Base-by-base conservation (phyloP, 208 protist species). In the Leishmania gerbilli region DNA sequence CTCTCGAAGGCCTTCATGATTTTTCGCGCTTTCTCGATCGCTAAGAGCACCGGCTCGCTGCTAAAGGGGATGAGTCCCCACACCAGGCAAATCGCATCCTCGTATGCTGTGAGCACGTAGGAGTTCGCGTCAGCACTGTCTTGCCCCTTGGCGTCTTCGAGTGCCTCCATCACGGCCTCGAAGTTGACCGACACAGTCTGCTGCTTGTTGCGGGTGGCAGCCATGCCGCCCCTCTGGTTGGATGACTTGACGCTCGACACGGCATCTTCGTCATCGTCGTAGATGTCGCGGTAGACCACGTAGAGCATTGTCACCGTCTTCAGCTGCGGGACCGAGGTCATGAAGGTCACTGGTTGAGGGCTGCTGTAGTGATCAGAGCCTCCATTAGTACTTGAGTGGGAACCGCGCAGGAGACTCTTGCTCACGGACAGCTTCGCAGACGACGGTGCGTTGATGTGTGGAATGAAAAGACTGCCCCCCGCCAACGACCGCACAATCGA, bases 241-340 rank as follows among this genome's bases (percentile, higher is more conserved):
- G 53, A 45, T 13, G 11, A 47, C 0, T 15, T 55, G 37, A 24
- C 55, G 17, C 11, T 55, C 51, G 24, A 1, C 34, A 40, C 3
- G 24, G 49, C 11, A 8, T 71, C 64, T 19, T 68, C 49, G 24
- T 24, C 53, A 45, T 79, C 81, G 58, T 78, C 69, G 77, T 84
- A 85, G 75, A 87, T 86, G 76, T 93, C 88, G 40, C 90, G 87
- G 79, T 87, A 93, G 65, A 87, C 91, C n/a, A 95, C 67, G 83
- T 92, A 95, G 31, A 95, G 87, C 82, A 91, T 82, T 58, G 91
- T 95, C 58, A 95, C 80, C 31, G 87, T 93, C 81, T 90, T 91
- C n/a, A 89, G 79, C 82, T 90, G 87, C 45, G 91, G 89, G 34
- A 85, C 79, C 21, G 81, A 72, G 34, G 40, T 82, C 51, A 82